Conservation (phyloP, 306 rosid species). For the Lotus japonicus region DNA sequence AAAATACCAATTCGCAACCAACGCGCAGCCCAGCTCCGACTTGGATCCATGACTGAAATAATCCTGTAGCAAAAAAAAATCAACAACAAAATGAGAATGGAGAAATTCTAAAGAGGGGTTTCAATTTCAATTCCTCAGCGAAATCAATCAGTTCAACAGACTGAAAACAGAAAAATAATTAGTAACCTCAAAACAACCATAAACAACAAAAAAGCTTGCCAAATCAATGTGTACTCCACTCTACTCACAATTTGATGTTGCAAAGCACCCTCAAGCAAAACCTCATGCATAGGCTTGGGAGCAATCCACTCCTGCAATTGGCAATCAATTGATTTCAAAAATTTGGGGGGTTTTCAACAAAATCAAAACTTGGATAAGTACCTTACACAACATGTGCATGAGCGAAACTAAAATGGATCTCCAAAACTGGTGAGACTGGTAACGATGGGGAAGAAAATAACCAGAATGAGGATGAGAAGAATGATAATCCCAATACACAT, state of each 20-base stretch:
- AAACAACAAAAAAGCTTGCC: not conserved
- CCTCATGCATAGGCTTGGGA: constrained; percentile 75
- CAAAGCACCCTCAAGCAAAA: constrained; percentile 65
- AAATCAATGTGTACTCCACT: constrained; percentile 1
- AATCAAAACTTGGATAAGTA: no score
- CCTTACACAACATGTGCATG: no score
- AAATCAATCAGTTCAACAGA: constrained; percentile 39
- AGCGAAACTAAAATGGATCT: no score
- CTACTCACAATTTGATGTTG: constrained; percentile 49
- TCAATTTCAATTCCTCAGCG: no score
- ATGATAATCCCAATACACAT: constrained; percentile 59
- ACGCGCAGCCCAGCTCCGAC: no score
- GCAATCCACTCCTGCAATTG: constrained; percentile 75
- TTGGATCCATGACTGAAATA: no score
- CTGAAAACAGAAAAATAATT: constrained; percentile 11
- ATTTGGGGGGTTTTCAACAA: no score
- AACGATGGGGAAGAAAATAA: constrained; percentile 49
- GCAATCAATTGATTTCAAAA: not conserved
- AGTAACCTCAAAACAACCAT: not conserved
- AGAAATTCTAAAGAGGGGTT: no score
- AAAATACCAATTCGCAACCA: no score
- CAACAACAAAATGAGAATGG: no score
- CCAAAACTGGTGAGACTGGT: constrained; percentile 46
- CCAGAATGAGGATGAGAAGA: constrained; percentile 48
- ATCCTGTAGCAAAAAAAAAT: no score